Conservation (phyloP, 306 rosid species). For the Trichosanthes truncata region DNA sequence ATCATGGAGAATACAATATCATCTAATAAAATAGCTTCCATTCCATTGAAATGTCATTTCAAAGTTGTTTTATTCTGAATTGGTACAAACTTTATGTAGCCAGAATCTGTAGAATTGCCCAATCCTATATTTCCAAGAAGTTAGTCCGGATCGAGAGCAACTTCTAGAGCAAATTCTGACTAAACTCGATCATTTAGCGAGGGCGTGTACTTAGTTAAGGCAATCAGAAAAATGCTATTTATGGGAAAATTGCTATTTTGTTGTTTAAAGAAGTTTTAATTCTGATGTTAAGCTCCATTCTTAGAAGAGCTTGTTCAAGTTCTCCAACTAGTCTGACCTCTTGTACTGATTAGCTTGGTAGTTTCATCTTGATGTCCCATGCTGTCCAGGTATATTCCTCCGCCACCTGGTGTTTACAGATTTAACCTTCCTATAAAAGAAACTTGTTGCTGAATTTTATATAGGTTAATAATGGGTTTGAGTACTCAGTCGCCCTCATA, state of each 20-base stretch:
- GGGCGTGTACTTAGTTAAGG: too few relatives aligned
- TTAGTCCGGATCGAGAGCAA: too few relatives aligned
- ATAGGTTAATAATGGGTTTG: constrained; percentile 33
- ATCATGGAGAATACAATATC: neutral
- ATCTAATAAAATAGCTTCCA: neutral
- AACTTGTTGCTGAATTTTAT: constrained; percentile 8
- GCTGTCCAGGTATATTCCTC: neutral
- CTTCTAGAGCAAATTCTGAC: too few relatives aligned
- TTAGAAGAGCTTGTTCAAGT: neutral
- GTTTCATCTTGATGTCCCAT: neutral
- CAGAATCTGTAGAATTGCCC: too few relatives aligned
- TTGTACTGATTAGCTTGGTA: neutral
- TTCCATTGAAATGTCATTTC: neutral
- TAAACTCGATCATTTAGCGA: too few relatives aligned
- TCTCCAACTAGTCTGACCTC: constrained; percentile 2
- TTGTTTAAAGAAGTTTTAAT: neutral
- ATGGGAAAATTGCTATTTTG: neutral
- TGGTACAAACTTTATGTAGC: too few relatives aligned
- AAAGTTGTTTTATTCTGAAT: neutral
- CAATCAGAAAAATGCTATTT: neutral
- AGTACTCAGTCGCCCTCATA: constrained; percentile 36
- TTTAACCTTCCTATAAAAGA: constrained; percentile 12
- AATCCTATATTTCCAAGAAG: too few relatives aligned
- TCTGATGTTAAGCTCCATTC: neutral
- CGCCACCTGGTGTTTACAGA: constrained; percentile 18